These are phyloP conservation scores for Zymoseptoria ardabiliae DNA, from an alignment of 2,329 filamentous ascomycete genomes.

Conservation along the genomic window DNA sequence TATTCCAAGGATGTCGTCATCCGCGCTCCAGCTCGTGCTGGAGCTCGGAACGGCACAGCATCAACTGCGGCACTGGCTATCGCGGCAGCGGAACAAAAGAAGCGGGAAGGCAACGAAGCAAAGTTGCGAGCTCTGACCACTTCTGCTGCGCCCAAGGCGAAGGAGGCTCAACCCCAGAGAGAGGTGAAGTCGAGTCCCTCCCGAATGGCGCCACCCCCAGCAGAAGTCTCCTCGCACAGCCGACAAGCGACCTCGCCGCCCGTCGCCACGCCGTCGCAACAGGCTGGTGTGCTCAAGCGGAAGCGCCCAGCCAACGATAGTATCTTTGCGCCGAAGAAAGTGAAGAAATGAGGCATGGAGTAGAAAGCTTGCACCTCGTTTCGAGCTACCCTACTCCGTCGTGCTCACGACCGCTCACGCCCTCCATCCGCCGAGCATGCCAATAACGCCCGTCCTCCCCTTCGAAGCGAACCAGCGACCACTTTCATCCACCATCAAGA, in stretches of 20 bases:
- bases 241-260: not conserved
- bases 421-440: not conserved
- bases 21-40: not conserved
- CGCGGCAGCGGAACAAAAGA: constrained; percentile 8
- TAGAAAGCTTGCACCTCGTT: not conserved
- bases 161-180: not conserved
- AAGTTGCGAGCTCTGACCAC: constrained; percentile 11
- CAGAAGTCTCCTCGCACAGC: not conserved
- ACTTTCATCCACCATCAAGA: constrained; percentile 11
- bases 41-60: not conserved
- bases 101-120: constrained; percentile 14
- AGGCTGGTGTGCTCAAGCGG: constrained; percentile 6
- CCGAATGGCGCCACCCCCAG: not conserved
- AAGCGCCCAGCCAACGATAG: constrained; percentile 15
- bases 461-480: not conserved
- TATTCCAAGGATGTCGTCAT: not conserved
- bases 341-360: constrained; percentile 4
- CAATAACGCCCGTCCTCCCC: not conserved
- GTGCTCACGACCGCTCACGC: not conserved
- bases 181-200: not conserved
- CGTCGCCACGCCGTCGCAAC: not conserved
- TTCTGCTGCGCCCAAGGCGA: not conserved
- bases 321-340: constrained; percentile 10
- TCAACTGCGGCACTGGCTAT: constrained; percentile 1
- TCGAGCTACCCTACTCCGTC: not conserved